Evolutionary conservation across 2,329 filamentous ascomycete species (phyloP).

Genomic region (Pseudocercospora fuligena): DNA sequence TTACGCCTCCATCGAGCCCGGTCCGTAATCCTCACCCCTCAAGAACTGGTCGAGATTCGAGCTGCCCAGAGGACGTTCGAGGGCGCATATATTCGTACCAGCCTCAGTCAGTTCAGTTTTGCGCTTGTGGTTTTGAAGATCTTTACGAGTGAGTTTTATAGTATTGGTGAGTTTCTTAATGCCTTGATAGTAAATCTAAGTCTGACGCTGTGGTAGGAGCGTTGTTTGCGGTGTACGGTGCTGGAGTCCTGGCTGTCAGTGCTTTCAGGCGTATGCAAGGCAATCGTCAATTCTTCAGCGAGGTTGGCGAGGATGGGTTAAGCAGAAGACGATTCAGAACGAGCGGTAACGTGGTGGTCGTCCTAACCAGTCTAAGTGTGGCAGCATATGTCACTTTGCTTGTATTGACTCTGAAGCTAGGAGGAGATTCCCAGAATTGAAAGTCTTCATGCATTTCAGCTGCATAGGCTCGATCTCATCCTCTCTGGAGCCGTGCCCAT

Average conservation of each 20-base stretch:
- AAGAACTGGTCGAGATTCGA: slow-evolving; percentile 91
- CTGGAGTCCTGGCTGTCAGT: slow-evolving; percentile 80
- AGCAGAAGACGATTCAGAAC: slow-evolving; percentile 65
- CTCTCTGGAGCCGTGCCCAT: too few relatives aligned
- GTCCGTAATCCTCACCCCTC: slow-evolving; percentile 77
- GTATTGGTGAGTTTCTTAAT: slow-evolving; percentile 65
- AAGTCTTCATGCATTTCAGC: background rate
- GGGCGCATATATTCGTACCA: slow-evolving; percentile 93
- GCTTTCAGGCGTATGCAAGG: slow-evolving; percentile 87
- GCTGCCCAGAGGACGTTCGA: slow-evolving; percentile 96
- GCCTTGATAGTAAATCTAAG: background rate
- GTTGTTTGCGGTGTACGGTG: slow-evolving; percentile 89
- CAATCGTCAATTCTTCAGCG: slow-evolving; percentile 88
- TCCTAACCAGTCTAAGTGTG: slow-evolving; percentile 65
- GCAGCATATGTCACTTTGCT: slow-evolving; percentile 66
- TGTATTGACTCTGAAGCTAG: slow-evolving; percentile 61
- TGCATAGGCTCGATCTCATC: background rate
- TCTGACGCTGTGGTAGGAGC: slow-evolving; percentile 52
- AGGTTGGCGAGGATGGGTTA: slow-evolving; percentile 63
- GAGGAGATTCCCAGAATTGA: slow-evolving; percentile 4
- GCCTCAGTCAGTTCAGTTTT: slow-evolving; percentile 93
- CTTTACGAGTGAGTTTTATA: slow-evolving; percentile 95
- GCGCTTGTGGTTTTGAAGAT: slow-evolving; percentile 93
- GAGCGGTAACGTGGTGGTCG: slow-evolving; percentile 68
- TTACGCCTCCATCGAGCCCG: slow-evolving; percentile 82